Base-by-base conservation (phyloP, 257 asterid species). In the Rauvolfia tetraphylla region DNA sequence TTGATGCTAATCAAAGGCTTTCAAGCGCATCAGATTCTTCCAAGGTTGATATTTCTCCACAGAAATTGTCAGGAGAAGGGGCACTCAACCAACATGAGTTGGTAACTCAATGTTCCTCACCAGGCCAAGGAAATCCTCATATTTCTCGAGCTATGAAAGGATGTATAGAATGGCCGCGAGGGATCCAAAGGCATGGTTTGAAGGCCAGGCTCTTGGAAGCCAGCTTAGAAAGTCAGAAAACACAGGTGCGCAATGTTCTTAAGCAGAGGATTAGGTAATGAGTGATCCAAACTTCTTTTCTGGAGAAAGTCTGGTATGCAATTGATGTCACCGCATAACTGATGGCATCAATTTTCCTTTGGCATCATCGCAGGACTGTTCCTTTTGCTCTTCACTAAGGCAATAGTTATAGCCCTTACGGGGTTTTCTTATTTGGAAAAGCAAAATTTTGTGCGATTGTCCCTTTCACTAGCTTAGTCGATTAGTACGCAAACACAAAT, bases 141-240 rank as follows among this genome's bases (percentile, higher is more conserved):
- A 79, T 85, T 0, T 75, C 83, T 68, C 87, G 89, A 80, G 90
- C 87, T 17, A 86, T 88, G 91, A 84, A 82, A 84, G 92, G 91
- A 25, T 85, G 84, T 57, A 81, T 81, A 11, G 90, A 85, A 83
- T 86, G 93, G 92, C 90, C 92, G n/a, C 76, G 83, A 27, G 85
- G 79, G 70, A 76, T 65, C 51, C 81, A 53, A 39, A 84, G 82
- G 83, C 46, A 44, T 9, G 76, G 79, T 76, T 68, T 58, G 79
- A 79, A 78, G 31, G 75, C 76, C 58, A 84, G 83, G 80, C 72
- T 71, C 66, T 78, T 84, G 71, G 85, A 85, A 76, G 82, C 82
- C 54, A 84, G 80, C 76, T 49, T 88, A 15, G 81, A 76, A 68
- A 86, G 78, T 18, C 85, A 86, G 76, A 88, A 80, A 81, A 76